Evolutionary conservation across 352 stramenopile species (phyloP).

Genomic region (Globisporangium radiosum): DNA sequence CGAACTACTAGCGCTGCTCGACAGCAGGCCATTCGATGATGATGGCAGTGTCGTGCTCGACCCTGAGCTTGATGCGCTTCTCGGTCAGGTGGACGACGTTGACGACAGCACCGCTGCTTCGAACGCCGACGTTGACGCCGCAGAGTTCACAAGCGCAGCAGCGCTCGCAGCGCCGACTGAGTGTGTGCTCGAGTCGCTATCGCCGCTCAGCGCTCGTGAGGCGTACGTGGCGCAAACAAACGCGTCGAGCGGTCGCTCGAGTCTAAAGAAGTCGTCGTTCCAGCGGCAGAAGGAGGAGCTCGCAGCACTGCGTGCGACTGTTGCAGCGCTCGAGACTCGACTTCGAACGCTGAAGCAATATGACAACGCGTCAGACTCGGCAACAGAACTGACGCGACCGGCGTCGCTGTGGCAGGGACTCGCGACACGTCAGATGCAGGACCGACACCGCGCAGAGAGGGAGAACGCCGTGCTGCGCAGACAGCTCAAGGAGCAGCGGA

Average conservation of each 20-base stretch:
- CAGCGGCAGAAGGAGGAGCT: constrained; percentile 8
- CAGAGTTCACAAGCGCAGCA: background rate
- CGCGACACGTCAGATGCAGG: background rate
- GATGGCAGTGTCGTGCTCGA: background rate
- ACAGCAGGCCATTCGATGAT: background rate
- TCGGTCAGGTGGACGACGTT: background rate
- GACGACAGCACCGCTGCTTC: background rate
- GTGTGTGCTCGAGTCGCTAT: background rate
- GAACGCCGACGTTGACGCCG: background rate
- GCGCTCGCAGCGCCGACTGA: background rate
- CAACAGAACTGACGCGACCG: background rate
- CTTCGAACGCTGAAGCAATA: background rate
- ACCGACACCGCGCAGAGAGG: background rate
- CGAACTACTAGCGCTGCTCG: constrained; percentile 3
- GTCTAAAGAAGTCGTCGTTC: constrained; percentile 6
- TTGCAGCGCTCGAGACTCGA: constrained; percentile 1
- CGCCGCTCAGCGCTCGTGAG: background rate
- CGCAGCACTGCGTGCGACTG: background rate
- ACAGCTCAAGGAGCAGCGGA: constrained; percentile 4
- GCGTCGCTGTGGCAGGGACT: constrained; percentile 5
- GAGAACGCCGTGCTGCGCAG: constrained; percentile 3
- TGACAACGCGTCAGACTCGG: background rate
- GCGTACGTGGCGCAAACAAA: background rate
- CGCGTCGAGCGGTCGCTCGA: too few species aligned
- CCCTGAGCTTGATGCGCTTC: constrained; percentile 2